Evolutionary conservation across 1,284 basidiomycete species (phyloP).

Genomic region (Cryptococcus deneoformans): DNA sequence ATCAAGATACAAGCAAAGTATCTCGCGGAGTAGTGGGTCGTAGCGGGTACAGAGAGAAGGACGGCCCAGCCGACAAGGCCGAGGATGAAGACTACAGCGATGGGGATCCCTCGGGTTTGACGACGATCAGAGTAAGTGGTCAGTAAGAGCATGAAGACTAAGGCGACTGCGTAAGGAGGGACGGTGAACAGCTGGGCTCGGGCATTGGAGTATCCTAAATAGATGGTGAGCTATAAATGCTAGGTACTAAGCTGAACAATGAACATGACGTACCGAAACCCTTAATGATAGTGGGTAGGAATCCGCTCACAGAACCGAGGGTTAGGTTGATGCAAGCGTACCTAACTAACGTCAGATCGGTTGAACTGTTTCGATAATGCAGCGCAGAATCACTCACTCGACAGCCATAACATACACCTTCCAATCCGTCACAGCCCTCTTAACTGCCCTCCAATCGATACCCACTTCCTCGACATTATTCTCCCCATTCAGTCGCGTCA

Average conservation of each 20-base stretch:
- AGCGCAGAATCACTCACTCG: constrained; percentile 54
- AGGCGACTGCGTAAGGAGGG: constrained; percentile 57
- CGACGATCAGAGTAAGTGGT: constrained; percentile 67
- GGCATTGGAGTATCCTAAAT: constrained; percentile 53
- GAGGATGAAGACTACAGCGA: constrained; percentile 45
- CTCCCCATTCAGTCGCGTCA: constrained; percentile 70
- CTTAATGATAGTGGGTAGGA: constrained; percentile 77
- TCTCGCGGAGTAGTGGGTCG: constrained; percentile 35
- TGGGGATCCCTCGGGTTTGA: constrained; percentile 60
- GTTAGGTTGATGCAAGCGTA: constrained; percentile 77
- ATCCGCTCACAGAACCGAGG: constrained; percentile 73
- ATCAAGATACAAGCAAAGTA: constrained; percentile 51
- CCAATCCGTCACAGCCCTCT: constrained; percentile 65
- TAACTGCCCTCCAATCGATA: constrained; percentile 52
- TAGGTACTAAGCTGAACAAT: neutral
- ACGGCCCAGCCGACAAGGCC: constrained; percentile 56
- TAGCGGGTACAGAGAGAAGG: constrained; percentile 54
- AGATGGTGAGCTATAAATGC: constrained; percentile 3
- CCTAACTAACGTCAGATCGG: constrained; percentile 55
- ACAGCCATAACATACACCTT: constrained; percentile 57
- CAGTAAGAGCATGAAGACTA: constrained; percentile 62
- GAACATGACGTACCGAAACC: constrained; percentile 16
- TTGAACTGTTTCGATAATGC: constrained; percentile 37
- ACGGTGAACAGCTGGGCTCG: constrained; percentile 56
- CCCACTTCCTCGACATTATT: constrained; percentile 58